Conservation (phyloP, 2,329 filamentous ascomycete genomes). For the Balansia obtecta region DNA sequence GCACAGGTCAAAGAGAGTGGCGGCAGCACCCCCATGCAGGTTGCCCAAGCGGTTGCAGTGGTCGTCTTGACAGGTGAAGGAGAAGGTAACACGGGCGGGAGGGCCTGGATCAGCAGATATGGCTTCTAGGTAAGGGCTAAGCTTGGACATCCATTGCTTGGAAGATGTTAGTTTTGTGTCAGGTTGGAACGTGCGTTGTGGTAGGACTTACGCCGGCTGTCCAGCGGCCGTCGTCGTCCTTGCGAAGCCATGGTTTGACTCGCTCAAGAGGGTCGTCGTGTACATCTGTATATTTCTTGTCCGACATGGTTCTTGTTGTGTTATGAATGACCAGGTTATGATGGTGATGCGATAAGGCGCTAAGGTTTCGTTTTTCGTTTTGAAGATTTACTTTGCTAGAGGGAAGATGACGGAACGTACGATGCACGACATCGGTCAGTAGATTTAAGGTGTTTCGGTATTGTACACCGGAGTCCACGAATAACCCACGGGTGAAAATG, state of each 20-base stretch:
- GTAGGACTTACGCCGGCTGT: constrained; percentile 18
- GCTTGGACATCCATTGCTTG: constrained; percentile 33
- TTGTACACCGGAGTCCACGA: no score
- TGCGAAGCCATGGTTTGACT: constrained; percentile 19
- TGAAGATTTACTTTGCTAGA: no score
- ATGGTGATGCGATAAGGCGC: constrained; percentile 3
- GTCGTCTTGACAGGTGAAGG: constrained; percentile 33
- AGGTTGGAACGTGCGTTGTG: background rate
- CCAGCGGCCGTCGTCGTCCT: constrained; percentile 15
- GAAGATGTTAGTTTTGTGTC: background rate
- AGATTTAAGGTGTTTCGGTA: no score
- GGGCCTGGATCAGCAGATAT: constrained; percentile 20
- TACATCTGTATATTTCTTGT: constrained; percentile 11
- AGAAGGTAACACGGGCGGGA: constrained; percentile 30
- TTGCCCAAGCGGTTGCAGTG: constrained; percentile 43
- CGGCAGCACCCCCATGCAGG: constrained; percentile 50
- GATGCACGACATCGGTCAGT: background rate
- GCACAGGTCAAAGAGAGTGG: constrained; percentile 55
- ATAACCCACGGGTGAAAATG: no score
- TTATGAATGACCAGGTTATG: no score
- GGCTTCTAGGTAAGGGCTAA: constrained; percentile 30
- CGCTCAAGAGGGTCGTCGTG: constrained; percentile 20
- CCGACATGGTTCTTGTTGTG: constrained; percentile 3
- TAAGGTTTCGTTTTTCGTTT: background rate
- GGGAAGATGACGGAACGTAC: background rate